A percentile compares a stretch with the other conserved stretches of the same genome.
phyloP scores from a whole-genome alignment of 257 asterid species.

The Lycium barbarum region DNA sequence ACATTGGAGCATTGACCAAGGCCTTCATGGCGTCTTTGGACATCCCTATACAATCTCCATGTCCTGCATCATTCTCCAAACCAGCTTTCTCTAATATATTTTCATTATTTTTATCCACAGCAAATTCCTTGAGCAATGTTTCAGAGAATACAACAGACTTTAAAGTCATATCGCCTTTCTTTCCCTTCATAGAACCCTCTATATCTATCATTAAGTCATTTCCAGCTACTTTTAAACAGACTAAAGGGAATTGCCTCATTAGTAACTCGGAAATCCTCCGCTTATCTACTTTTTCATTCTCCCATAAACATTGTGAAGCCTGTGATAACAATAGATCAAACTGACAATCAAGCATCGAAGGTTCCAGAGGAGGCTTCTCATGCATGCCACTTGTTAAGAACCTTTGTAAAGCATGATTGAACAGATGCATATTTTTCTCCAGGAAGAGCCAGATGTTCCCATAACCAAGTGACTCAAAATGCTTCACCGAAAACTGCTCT shows the following conservation, averaged over 20 bases:
- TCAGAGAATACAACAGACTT: slow-evolving; percentile 72
- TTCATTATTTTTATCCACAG: slow-evolving; percentile 44
- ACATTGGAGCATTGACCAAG: slow-evolving; percentile 83
- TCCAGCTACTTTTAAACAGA: slow-evolving; percentile 62
- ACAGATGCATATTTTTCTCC: slow-evolving; percentile 63
- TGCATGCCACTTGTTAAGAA: slow-evolving; percentile 48
- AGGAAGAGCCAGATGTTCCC: slow-evolving; percentile 77
- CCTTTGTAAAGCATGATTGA: slow-evolving; percentile 58
- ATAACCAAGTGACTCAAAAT: slow-evolving; percentile 79
- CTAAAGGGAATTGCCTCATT: slow-evolving; percentile 75
- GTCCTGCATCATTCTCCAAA: slow-evolving; percentile 35
- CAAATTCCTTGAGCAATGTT: slow-evolving; percentile 53
- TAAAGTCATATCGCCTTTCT: slow-evolving; percentile 43
- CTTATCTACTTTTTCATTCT: slow-evolving; percentile 46
- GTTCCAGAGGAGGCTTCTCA: slow-evolving; percentile 60
- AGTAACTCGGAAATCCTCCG: slow-evolving; percentile 63
- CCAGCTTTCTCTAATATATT: slow-evolving; percentile 40
- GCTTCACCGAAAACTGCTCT: slow-evolving; percentile 54
- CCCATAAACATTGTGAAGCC: slow-evolving; percentile 59
- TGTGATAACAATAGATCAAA: slow-evolving; percentile 73
- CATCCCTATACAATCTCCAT: slow-evolving; percentile 49
- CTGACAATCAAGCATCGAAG: slow-evolving; percentile 69
- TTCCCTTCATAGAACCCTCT: slow-evolving; percentile 44
- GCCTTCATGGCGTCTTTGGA: slow-evolving; percentile 69
- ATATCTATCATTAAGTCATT: slow-evolving; percentile 44